Percentiles rank a stretch among this genome's conserved stretches.
Evolutionary conservation across 2,329 filamentous ascomycete genomes (phyloP).

Genomic region (Falciphora oryzae): DNA sequence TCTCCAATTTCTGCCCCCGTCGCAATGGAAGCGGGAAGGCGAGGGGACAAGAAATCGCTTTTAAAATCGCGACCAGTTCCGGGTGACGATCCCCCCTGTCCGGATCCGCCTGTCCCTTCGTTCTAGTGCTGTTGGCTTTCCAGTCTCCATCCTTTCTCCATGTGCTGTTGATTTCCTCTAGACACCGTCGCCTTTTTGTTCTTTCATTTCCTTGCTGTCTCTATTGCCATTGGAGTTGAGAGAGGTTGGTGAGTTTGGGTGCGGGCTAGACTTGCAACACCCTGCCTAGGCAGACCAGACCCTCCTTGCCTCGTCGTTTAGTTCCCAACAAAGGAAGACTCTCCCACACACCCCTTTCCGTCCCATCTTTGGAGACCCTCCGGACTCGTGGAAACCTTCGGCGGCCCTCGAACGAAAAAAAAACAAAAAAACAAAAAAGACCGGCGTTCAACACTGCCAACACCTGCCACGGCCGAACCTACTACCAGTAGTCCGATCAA

Average conservation of each 20-base stretch:
- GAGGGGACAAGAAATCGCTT: not conserved
- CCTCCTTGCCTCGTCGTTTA: too few species aligned
- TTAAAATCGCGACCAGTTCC: conserved; percentile 1
- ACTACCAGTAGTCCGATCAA: not conserved
- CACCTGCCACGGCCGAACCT: not conserved
- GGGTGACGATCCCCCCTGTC: not conserved
- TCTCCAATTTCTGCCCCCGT: not conserved
- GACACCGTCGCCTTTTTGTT: conserved; percentile 16
- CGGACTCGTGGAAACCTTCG: not conserved
- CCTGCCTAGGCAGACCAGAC: not conserved
- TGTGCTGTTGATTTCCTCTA: conserved; percentile 15
- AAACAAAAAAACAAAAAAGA: not conserved
- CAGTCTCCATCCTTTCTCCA: conserved; percentile 4
- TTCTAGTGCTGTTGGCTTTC: conserved; percentile 1
- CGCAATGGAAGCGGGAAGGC: not conserved
- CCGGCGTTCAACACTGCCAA: not conserved
- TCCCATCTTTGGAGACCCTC: not conserved
- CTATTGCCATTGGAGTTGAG: conserved; percentile 1
- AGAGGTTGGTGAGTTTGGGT: not conserved
- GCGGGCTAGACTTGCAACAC: not conserved
- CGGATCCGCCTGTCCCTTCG: not conserved
- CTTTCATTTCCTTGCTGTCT: conserved; percentile 5
- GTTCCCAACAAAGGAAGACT: not conserved
- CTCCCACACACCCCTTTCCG: not conserved
- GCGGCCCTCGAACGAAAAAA: not conserved